Evolutionary conservation across 352 stramenopile genomes (phyloP).

Genomic region (Pythium scleroteichum): DNA sequence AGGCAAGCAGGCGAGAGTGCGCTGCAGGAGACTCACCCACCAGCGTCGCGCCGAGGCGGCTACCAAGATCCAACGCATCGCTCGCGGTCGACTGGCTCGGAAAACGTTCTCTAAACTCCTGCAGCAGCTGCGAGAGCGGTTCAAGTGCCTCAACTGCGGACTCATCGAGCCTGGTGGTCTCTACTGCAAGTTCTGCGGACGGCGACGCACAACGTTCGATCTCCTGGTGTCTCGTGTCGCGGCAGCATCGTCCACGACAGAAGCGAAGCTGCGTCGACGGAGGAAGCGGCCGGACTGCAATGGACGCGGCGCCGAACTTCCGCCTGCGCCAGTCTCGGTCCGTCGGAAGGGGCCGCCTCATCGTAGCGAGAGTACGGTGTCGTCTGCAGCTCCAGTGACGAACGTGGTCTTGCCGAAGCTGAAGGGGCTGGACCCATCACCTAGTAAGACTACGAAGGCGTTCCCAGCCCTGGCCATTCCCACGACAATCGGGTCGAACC

Average conservation of each 20-base stretch:
- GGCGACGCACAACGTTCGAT: conserved; percentile 38
- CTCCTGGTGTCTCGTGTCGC: conserved; percentile 7
- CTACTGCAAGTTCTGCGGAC: conserved; percentile 74
- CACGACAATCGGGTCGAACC: no score
- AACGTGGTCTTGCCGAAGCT: no score
- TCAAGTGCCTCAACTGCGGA: conserved; percentile 58
- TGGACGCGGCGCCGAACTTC: neutral
- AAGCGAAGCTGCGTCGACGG: conserved; percentile 13
- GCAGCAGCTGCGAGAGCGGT: conserved; percentile 44
- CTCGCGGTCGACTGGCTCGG: conserved; percentile 31
- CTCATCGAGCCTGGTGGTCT: conserved; percentile 51
- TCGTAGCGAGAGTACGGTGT: no score
- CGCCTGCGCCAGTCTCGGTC: neutral
- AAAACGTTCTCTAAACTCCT: conserved; percentile 25
- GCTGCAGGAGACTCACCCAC: neutral
- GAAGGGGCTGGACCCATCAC: no score
- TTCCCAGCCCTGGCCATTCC: no score
- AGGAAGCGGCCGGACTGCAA: no score
- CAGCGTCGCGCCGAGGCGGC: conserved; percentile 15
- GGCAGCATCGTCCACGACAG: conserved; percentile 5
- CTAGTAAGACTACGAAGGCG: no score
- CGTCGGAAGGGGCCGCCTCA: no score
- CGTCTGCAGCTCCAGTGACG: no score
- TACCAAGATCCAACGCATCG: conserved; percentile 31
- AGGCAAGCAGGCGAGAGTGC: neutral